phyloP scores from a whole-genome alignment of 2,329 filamentous ascomycete genomes.

The Aspergillus terreus region DNA sequence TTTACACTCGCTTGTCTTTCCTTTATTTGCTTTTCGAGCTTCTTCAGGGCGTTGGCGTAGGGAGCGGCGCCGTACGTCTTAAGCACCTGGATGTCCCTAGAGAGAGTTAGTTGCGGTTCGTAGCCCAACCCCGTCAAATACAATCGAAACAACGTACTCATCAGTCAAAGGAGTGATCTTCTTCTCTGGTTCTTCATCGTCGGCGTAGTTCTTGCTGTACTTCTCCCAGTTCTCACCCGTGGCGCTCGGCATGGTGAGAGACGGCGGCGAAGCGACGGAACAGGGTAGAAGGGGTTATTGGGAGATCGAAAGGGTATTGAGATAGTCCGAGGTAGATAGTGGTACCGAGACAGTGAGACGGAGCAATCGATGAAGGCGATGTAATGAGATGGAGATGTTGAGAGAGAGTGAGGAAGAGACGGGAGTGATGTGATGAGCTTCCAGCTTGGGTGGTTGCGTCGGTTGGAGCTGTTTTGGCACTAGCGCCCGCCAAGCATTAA shows the following conservation, averaged over 20 bases:
- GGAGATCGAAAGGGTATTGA: constrained; percentile 2
- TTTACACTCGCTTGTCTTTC: constrained; percentile 98
- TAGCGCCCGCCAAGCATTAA: constrained; percentile 34
- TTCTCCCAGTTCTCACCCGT: constrained; percentile 97
- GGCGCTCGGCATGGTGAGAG: constrained; percentile 76
- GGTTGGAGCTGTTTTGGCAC: constrained; percentile 30
- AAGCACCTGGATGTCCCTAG: constrained; percentile 95
- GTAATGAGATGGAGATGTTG: constrained; percentile 6
- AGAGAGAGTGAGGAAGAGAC: constrained; percentile 13
- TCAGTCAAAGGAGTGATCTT: constrained; percentile 97
- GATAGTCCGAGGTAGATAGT: constrained; percentile 1
- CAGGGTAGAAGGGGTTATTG: constrained; percentile 3
- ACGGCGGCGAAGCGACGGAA: constrained; percentile 7
- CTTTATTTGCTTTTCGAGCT: constrained; percentile 98
- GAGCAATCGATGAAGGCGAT: neutral
- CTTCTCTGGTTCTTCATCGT: constrained; percentile 98
- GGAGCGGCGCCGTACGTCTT: constrained; percentile 98
- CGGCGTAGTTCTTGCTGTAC: constrained; percentile 94
- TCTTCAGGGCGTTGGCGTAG: constrained; percentile 89
- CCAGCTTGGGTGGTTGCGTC: constrained; percentile 13
- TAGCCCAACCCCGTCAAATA: constrained; percentile 6
- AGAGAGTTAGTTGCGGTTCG: constrained; percentile 26
- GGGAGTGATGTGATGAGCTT: constrained; percentile 26
- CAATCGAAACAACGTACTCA: constrained; percentile 61
- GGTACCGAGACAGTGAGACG: neutral